Evolutionary conservation across 176 grass and related monocot species (phyloP), one percentile per base, ranked within the genome.

Genomic region (Oryza glumipatula): DNA sequence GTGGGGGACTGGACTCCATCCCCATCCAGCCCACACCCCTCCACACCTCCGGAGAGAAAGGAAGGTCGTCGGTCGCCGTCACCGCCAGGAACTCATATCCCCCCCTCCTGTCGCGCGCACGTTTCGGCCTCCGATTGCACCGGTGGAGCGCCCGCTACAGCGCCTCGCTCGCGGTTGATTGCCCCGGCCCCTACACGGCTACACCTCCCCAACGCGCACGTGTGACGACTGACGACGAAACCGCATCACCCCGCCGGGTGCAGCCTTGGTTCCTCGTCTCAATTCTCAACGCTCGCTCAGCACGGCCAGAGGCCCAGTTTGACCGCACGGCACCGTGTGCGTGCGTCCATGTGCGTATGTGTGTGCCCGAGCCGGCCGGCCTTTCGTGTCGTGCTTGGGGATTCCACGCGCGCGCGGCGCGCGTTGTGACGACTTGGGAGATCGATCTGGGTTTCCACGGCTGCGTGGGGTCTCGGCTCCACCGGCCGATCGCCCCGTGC

Each of bases 381-480:
- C 47, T 49, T 49, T 49, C 13, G 12, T 4, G 13, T 4, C 13
- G 12, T 4, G 47, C 7, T 41, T 41, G 39, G 39, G 39, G 39
- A 41, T 41, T 41, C 39, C 39, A 39, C 47, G 46, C 11, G 46
- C 46, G 36, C 33, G 33, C 33, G 33, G 36, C 33, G 33, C 33
- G 33, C 33, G 33, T 35, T 8, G 46, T 13, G 1, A 3, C 13
- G 47, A 49, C 47, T 49, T 49, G 11, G 47, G 47, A 49, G 47
- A 49, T 49, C 47, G 47, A 49, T 49, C 13, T 49, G 13, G 13
- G 13, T 49, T 49, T 49, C 47, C 47, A 49, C 47, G 47, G 47
- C 47, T 14, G 3, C 47, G 47, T 49, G 47, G 47, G 47, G 47
- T 49, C 47, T 45, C 49, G 67, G 67, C 79, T 72, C 68, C 80